Conservation (phyloP, 805 yeast species). For the Saturnispora dispora region DNA sequence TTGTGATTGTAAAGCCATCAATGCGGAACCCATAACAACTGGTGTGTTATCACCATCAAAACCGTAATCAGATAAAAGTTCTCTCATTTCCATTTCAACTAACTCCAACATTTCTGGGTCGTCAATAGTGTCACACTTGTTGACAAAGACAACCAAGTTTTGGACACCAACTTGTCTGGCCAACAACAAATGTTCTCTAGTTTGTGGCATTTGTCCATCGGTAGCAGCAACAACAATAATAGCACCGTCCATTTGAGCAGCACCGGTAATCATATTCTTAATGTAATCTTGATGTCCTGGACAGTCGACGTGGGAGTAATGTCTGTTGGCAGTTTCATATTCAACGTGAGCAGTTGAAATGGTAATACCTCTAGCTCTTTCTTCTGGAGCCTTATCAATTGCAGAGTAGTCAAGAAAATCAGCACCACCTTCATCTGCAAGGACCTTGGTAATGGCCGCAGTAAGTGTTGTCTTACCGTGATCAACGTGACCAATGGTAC, state of each 20-base stretch:
- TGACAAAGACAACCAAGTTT: conserved; percentile 92
- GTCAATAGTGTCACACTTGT: conserved; percentile 96
- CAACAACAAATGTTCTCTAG: conserved; percentile 95
- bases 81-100: conserved; percentile 99
- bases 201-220: conserved; percentile 99
- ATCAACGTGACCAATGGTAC: conserved; percentile 98
- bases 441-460: conserved; percentile 95
- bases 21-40: conserved; percentile 96
- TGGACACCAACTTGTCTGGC: conserved; percentile 99
- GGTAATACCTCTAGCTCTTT: conserved; percentile 98
- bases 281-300: conserved; percentile 99
- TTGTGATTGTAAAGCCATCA: conserved; percentile 86
- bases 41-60: conserved; percentile 98
- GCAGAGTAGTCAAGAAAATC: conserved; percentile 85
- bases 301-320: conserved; percentile 96
- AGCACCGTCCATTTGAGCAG: conserved; percentile 99
- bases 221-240: conserved; percentile 98
- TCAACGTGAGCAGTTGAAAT: conserved; percentile 97
- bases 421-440: conserved; percentile 85
- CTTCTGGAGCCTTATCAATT: conserved; percentile 97
- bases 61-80: conserved; percentile 79
- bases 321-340: conserved; percentile 90
- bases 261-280: conserved; percentile 99
- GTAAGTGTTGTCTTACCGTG: conserved; percentile 98
- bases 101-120: conserved; percentile 99